Base-by-base conservation (phyloP, 495 filamentous ascomycete genomes). In the Astrothelium subdiscretum region DNA sequence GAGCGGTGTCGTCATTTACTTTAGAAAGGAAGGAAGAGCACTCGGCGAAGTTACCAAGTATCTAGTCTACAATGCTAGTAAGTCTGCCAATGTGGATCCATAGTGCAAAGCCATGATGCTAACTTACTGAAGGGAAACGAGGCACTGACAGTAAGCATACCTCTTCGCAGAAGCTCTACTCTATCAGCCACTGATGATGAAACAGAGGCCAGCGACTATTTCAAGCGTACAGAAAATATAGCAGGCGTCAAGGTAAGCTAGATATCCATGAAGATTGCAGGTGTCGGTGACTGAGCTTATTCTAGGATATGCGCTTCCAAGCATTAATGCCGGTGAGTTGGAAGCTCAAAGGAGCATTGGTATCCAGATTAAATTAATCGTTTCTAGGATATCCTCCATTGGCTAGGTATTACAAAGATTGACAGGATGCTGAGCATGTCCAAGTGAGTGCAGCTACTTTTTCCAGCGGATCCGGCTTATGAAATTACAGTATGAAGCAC, bases 371-470 rank as follows among this genome's bases (percentile, higher is more conserved):
- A n/a, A 3, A n/a, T 48, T 48, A n/a, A 58, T n/a, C 35, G 60
- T 32, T 61, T 61, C 38, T 32, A 31, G n/a, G 69, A 79, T 74
- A 92, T 97, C 67, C 83, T 98, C 51, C 94, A 98, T 75, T 98
- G 94, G 94, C 83, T 98, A 20, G 94, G 94, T 63, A 96, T 98
- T 70, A 95, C 87, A 75, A 97, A 97, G 80, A 97, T 98, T 72
- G 94, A 97, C 74, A 83, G 91, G 44, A 97, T 98, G 94, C 80
- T 98, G 58, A 95, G 89, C 75, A 97, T 98, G 94, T 94, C 89
- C 71, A 95, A 97, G 87, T 89, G 70, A 79, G 85, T 81, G 54
- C 35, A n/a, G 20, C 8, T 60, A 52, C 35, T 4, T 43, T 38
- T 60, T 8, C 31, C 32, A 10, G 2, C 12, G 58, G 4, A 12